Base-by-base conservation (phyloP, 352 stramenopile genomes). In the Globisporangium canariense region DNA sequence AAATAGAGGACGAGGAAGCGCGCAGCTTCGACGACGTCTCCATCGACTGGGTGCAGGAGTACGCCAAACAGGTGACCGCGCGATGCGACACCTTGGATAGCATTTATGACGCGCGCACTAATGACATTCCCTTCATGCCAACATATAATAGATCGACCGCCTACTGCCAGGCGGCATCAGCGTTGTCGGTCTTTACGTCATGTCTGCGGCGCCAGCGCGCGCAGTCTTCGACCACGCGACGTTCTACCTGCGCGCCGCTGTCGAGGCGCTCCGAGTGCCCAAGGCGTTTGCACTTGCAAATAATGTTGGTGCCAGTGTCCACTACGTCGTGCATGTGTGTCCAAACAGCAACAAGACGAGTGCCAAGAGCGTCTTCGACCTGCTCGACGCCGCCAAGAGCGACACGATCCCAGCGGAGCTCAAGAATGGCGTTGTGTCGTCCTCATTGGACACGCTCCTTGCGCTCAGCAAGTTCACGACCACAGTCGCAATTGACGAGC, bases 21-120 rank as follows among this genome's bases (percentile, higher is more conserved):
- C 70, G 60, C 14, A 54, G 66, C 58, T 78, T 89, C 43, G 68
- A 67, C 7, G 79, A 90, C 54, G 65, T 92, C 43, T 89, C 81
- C 13, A 67, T 76, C 22, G 81, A 90, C 11, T 92, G 83, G 83
- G 68, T 85, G 50, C 67, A 81, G 62, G 79, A 89, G 51, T 76
- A 84, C 67, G 73, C 81, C 41, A 78, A 83, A 60, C 83, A 92
- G 64, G 73, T 68, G 38, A 30, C 45, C 2, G n/a, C 34, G 16
- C 32, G 1, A 22, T 13, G 40, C 53, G 52, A 46, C 10, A 36
- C 7, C 32, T 36, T 36, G 32, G 32, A 8, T 36, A 36, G 32
- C 32, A 9, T 36, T 36, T 36, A 8, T 8, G 32, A 36, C 32
- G 32, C 4, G 32, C 32, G 32, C 32, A 36, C 32, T 36, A 36